Evolutionary conservation across 1,284 basidiomycete species (phyloP).

Genomic region (Leccinum ponderosum): DNA sequence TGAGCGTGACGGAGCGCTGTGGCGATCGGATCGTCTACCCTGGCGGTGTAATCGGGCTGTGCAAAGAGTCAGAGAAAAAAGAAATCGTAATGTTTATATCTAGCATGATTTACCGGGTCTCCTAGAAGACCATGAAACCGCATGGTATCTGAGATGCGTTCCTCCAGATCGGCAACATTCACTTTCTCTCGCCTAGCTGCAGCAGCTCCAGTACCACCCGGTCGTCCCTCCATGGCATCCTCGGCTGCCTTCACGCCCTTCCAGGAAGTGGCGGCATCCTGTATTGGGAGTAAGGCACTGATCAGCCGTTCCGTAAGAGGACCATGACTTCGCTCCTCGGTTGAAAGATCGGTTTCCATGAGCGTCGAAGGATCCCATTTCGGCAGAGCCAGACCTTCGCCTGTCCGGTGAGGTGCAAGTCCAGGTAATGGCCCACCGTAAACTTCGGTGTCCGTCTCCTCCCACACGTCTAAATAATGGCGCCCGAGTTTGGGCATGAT

Average conservation of each 20-base stretch:
- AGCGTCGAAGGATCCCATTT: constrained; percentile 77
- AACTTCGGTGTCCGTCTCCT: constrained; percentile 79
- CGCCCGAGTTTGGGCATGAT: constrained; percentile 85
- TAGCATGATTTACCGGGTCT: constrained; percentile 46
- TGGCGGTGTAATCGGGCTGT: constrained; percentile 75
- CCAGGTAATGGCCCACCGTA: constrained; percentile 46
- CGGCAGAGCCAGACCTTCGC: constrained; percentile 25
- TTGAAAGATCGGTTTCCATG: constrained; percentile 57
- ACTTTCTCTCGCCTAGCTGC: constrained; percentile 71
- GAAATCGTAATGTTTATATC: constrained; percentile 1
- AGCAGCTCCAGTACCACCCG: constrained; percentile 70
- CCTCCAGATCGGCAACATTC: constrained; percentile 71
- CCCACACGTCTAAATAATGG: constrained; percentile 91
- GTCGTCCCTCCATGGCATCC: constrained; percentile 79
- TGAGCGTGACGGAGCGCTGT: constrained; percentile 89
- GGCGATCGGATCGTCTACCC: constrained; percentile 92
- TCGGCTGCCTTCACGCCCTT: constrained; percentile 77
- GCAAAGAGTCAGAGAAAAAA: constrained; percentile 14
- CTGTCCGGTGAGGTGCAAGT: constrained; percentile 35
- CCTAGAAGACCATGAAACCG: constrained; percentile 67
- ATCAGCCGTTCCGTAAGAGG: constrained; percentile 81
- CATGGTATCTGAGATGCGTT: constrained; percentile 69
- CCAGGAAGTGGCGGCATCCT: constrained; percentile 58
- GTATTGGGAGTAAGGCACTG: constrained; percentile 72
- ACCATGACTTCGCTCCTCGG: constrained; percentile 76